Percentiles rank a stretch among this genome's conserved stretches.
Conservation (phyloP, 2,329 filamentous ascomycete genomes). For the Calycina herbarum region DNA sequence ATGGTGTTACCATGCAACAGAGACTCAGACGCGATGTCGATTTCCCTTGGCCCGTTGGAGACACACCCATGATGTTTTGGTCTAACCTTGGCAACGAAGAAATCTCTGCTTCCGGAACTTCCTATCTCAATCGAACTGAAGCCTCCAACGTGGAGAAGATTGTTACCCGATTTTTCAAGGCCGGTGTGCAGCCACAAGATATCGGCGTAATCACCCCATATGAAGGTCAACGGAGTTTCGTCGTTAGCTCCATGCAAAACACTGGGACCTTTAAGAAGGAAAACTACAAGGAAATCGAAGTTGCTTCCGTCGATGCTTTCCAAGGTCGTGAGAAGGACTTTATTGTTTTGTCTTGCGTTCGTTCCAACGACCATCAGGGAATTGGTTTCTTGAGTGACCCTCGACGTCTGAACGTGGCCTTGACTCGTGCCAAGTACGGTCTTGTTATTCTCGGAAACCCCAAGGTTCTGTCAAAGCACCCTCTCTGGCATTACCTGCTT, state of each 20-base stretch:
- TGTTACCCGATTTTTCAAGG: constrained; percentile 97
- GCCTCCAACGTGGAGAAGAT: constrained; percentile 98
- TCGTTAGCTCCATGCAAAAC: constrained; percentile 99
- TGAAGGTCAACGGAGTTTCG: constrained; percentile 96
- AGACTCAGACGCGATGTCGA: constrained; percentile 90
- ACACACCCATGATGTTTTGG: constrained; percentile 99
- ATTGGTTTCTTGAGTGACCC: constrained; percentile 99
- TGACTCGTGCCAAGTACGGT: constrained; percentile 96
- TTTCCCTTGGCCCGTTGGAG: constrained; percentile 93
- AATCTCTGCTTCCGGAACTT: constrained; percentile 95
- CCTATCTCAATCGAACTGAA: constrained; percentile 96
- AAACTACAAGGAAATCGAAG: constrained; percentile 96
- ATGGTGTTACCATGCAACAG: constrained; percentile 88
- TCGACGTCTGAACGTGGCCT: constrained; percentile 91
- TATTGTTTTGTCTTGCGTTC: constrained; percentile 95
- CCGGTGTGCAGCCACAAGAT: constrained; percentile 86
- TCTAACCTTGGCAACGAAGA: constrained; percentile 97
- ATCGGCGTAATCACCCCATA: constrained; percentile 99
- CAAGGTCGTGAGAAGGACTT: constrained; percentile 99
- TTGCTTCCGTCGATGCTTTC: constrained; percentile 97
- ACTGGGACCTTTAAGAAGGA: constrained; percentile 98
- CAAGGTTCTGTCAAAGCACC: constrained; percentile 96
- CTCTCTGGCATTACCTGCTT: constrained; percentile 93
- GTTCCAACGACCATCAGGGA: constrained; percentile 97
- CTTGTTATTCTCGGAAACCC: constrained; percentile 96